These are phyloP conservation scores for Aspergillus unguis DNA, from an alignment of 2,329 filamentous ascomycete species.

Conservation along the genomic window DNA sequence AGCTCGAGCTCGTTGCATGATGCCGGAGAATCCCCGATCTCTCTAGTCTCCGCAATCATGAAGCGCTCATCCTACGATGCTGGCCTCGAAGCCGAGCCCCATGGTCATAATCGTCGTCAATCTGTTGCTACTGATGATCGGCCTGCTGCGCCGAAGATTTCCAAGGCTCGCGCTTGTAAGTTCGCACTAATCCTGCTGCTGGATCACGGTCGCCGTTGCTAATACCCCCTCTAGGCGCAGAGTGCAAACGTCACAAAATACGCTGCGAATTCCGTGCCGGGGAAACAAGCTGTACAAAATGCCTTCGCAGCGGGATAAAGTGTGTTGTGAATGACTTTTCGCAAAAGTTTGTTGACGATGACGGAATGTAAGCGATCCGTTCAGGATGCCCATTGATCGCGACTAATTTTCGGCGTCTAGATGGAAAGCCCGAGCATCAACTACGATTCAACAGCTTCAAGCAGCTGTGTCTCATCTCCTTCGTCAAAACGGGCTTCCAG, in stretches of 20 bases:
- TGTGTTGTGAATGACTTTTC: constrained; percentile 56
- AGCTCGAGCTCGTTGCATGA: constrained; percentile 18
- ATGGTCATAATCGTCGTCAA: constrained; percentile 20
- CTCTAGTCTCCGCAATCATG: constrained; percentile 18
- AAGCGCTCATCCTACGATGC: constrained; percentile 39
- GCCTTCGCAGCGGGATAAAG: constrained; percentile 48
- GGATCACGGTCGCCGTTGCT: background rate
- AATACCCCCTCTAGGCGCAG: constrained; percentile 33
- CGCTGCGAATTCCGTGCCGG: constrained; percentile 52
- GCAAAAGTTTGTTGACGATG: constrained; percentile 54
- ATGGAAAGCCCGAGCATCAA: constrained; percentile 46
- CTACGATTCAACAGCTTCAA: constrained; percentile 43
- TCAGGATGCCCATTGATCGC: background rate
- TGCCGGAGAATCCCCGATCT: constrained; percentile 27
- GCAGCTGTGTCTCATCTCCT: constrained; percentile 47
- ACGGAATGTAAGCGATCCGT: constrained; percentile 45
- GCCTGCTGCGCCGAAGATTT: constrained; percentile 33
- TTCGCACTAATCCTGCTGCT: constrained; percentile 3
- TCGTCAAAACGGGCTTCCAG: constrained; percentile 41
- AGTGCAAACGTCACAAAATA: constrained; percentile 56
- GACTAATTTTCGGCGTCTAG: constrained; percentile 24
- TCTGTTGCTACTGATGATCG: constrained; percentile 20
- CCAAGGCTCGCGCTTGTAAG: constrained; percentile 43
- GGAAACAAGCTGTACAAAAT: constrained; percentile 49
- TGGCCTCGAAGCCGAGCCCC: constrained; percentile 27